Evolutionary conservation across 2,329 filamentous ascomycete genomes (phyloP), one percentile per base, ranked within the genome.

Genomic region (Fonsecaea monophora): DNA sequence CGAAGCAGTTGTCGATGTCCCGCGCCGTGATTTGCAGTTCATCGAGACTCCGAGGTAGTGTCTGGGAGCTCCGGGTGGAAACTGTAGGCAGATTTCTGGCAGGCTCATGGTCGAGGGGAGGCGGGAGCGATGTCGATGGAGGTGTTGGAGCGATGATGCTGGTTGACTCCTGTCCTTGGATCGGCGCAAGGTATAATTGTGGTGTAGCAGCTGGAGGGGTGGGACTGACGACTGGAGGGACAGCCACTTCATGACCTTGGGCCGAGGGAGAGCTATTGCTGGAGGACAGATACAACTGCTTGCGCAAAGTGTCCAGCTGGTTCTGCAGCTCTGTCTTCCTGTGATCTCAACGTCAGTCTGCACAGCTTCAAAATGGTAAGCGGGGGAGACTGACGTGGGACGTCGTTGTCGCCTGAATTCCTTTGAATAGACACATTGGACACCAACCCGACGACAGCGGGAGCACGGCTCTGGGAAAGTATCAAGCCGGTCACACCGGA

Each of bases 1-100:
- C 32, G 32, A 64, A 67, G 42, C 60, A 64, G 8, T 54, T 15
- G 30, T 62, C 59, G 15, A 66, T 66, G 4, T 66, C 48, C 48
- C 34, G 21, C 32, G 42, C 54, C 25, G 59, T 54, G 55, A 62
- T 40, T 37, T 60, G 53, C 5, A 67, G 54, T 42, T 32, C 25
- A 8, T 38, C 48, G 2, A 58, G 55, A 30, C 34, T 40, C 25
- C 30, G 25, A 55, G 34, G 34, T 10, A 40, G 15, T 56, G 40
- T 60, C 58, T 55, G 30, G 57, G 9, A 10, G 13, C 45, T 10
- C 18, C 34, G 34, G 34, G 35, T 38, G 32, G 34, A 58, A 4
- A 42, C 18, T 35, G 10, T 1, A n/a, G 15, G 3, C 25, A 35
- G 10, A 37, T 12, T 9, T 34, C 25, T 9, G 10, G 34, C 25